Evolutionary conservation across 495 filamentous ascomycete genomes (phyloP), one percentile per base, ranked within the genome.

Genomic region (Tuber magnatum): DNA sequence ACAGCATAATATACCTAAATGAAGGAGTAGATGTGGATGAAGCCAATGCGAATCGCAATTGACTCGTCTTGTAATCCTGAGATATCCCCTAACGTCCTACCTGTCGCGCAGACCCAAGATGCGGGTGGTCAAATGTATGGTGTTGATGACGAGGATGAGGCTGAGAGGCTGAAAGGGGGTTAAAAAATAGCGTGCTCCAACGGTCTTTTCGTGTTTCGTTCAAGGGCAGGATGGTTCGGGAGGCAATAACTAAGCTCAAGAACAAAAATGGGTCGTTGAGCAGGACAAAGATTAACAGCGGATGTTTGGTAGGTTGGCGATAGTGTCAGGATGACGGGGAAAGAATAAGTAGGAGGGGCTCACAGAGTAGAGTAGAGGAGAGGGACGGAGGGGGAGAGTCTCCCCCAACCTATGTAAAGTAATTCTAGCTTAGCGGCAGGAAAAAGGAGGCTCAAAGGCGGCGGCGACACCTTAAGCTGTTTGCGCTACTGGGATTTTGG

Each of bases 351-450:
- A 72, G 70, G 72, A 71, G 72, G 65, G 76, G 77, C 56, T 73
- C 71, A 74, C 68, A 78, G 77, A 65, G 32, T 35, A 65, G 56
- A 65, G 56, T 65, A 65, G 32, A 28, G 56, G 56, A 70, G 76
- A 79, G 77, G 76, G 77, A 75, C 68, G 71, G 75, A 79, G 77
- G 77, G 77, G 72, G 78, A 78, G 78, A 77, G 74, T 79, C 76
- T 72, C 56, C 56, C 56, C 56, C 77, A 77, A 73, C 77, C 73
- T 78, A 69, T 77, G 71, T 68, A 65, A 74, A 77, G 77, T 78
- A 77, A 68, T 79, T 79, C 76, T 51, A 75, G 70, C 51, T 76
- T 70, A 79, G 77, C 76, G 76, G 75, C 75, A 78, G 73, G 76
- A 48, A 46, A 77, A 75, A 75, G 77, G 77, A 79, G 77, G 77